Base-by-base conservation (phyloP, 257 asterid species). In the Solanum habrochaites region DNA sequence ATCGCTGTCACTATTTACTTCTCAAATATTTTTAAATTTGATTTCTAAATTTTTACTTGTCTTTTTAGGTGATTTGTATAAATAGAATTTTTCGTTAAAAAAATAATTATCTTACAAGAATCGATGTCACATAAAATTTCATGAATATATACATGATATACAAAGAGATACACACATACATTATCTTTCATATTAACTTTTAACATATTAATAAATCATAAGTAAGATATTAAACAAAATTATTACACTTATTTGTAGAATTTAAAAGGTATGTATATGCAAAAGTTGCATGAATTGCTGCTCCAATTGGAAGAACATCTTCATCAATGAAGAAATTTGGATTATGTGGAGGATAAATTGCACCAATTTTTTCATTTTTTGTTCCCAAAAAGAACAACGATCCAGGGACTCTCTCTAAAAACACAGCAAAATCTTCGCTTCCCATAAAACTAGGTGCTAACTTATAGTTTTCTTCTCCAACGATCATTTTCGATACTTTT, bases 391-490 rank as follows among this genome's bases (percentile, higher is more conserved):
- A 66, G 90, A 89, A 85, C 47, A 89, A 91, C 0, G 91, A 67
- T 20, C 92, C 93, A 3, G 89, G 86, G 21, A 92, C 87, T 66
- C 72, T 86, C 43, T 93, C 94, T 32, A 88, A 88, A 77, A 89
- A 93, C 8, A 89, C 74, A n/a, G 95, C 90, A 88, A 93, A 93
- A 86, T 93, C 96, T 88, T 93, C 96, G 86, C 94, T 90, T 39
- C 94, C 96, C 93, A 91, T 92, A 35, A 86, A 89, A 1, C 43
- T 71, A 1, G 92, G 88, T 83, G 93, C 92, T n/a, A 88, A 6
- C 43, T 86, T 37, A 25, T 87, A 88, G 25, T 90, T 91, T 2
- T 89, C 90, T 5, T 91, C 90, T 4, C 96, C 96, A 1, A 90
- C 90, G 2, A 93, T 60, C 89, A 87, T 84, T 14, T 23, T 77